Evolutionary conservation across 1,284 basidiomycete genomes (phyloP).

Genomic region (Microbotryomycetes sp.): DNA sequence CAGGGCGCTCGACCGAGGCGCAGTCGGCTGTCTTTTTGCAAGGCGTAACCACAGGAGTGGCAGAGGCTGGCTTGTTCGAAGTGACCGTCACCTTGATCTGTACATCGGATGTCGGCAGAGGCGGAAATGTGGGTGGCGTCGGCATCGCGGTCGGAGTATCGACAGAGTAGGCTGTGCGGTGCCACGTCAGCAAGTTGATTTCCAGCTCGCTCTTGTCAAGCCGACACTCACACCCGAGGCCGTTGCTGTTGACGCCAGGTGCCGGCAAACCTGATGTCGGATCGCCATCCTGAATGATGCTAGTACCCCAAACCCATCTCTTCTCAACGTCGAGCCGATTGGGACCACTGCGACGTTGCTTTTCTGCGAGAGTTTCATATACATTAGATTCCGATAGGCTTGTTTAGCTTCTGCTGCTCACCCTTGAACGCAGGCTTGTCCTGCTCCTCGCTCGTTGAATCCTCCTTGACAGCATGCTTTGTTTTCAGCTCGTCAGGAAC

Average conservation of each 20-base stretch:
- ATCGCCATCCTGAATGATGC: conserved; percentile 22
- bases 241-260: conserved; percentile 14
- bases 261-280: conserved; percentile 9
- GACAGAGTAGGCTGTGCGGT: not conserved
- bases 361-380: not conserved
- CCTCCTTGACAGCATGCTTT: not conserved
- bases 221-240: not conserved
- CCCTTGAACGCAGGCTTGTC: not conserved
- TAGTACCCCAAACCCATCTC: conserved; percentile 20
- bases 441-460: not conserved
- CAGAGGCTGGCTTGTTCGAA: not conserved
- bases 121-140: not conserved
- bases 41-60: not conserved
- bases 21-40: not conserved
- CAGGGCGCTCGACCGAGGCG: not conserved
- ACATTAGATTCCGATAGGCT: too few species aligned
- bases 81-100: not conserved
- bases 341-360: not conserved
- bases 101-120: not conserved
- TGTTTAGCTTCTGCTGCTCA: too few species aligned
- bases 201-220: not conserved
- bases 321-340: conserved; percentile 4
- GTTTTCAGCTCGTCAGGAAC: not conserved
- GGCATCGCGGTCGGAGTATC: not conserved
- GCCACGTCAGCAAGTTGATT: not conserved